These are phyloP conservation scores for Globisporangium yorkense DNA, from an alignment of 352 stramenopile species.

Conservation along the genomic window DNA sequence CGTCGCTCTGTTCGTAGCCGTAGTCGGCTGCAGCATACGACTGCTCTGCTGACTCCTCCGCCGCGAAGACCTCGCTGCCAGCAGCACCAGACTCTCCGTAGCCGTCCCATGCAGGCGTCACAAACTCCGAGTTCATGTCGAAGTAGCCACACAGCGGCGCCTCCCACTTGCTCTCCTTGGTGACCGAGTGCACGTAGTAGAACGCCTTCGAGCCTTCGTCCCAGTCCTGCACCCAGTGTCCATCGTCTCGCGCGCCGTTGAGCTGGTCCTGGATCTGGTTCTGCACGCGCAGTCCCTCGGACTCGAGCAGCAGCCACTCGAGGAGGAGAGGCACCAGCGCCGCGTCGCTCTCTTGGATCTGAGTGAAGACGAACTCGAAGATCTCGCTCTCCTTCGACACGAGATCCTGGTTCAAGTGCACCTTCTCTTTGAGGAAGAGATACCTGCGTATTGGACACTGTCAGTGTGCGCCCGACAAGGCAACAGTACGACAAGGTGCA, in stretches of 20 bases:
- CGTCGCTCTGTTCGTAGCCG: background rate
- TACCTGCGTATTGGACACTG: constrained; percentile 28
- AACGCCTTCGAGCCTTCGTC: constrained; percentile 49
- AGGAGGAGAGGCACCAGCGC: constrained; percentile 52
- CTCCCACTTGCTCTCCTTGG: constrained; percentile 57
- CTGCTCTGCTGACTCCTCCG: background rate
- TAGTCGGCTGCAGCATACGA: background rate
- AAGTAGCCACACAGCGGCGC: constrained; percentile 48
- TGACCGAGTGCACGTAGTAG: constrained; percentile 63
- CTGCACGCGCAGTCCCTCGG: constrained; percentile 54
- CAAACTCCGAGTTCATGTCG: constrained; percentile 56
- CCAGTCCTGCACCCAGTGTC: constrained; percentile 62
- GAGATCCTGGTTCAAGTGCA: constrained; percentile 67
- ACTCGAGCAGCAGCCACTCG: constrained; percentile 76
- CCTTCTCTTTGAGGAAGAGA: constrained; percentile 77
- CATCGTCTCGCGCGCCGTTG: constrained; percentile 26
- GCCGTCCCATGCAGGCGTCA: constrained; percentile 16
- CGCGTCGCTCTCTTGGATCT: constrained; percentile 52
- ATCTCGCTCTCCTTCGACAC: constrained; percentile 65
- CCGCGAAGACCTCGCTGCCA: background rate
- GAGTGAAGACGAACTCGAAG: constrained; percentile 48
- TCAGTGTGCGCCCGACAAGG: background rate
- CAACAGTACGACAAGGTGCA: background rate
- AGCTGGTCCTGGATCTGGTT: constrained; percentile 62
- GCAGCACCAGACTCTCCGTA: background rate